Evolutionary conservation across 1,139 yeast species (phyloP).

Genomic region (Hansenula sp.): DNA sequence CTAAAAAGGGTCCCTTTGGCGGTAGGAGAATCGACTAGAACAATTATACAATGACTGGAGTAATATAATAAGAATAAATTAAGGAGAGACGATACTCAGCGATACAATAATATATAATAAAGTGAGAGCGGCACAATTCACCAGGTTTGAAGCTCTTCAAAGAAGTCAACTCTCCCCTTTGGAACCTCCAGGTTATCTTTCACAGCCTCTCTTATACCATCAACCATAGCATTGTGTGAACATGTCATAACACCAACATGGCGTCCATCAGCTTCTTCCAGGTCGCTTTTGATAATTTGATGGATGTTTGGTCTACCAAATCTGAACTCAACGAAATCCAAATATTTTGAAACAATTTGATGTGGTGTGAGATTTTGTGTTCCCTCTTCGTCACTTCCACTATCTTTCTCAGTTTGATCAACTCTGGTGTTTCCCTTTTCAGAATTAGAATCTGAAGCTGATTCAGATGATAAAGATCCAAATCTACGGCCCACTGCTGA

Average conservation of each 20-base stretch:
- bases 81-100: no score
- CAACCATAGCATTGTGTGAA: conserved; percentile 49
- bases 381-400: background rate
- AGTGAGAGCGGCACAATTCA: no score
- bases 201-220: conserved; percentile 34
- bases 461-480: no score
- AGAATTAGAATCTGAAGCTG: no score
- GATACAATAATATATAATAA: no score
- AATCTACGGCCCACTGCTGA: background rate
- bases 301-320: conserved; percentile 33
- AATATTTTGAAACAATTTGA: no score
- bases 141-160: conserved; percentile 40
- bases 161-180: conserved; percentile 39
- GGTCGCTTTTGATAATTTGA: conserved; percentile 22
- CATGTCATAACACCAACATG: conserved; percentile 40
- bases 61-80: no score
- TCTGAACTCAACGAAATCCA: background rate
- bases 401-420: background rate
- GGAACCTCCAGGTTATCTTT: conserved; percentile 26
- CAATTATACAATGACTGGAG: no score
- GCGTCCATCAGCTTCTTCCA: conserved; percentile 18
- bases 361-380: no score
- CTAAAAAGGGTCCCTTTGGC: conserved; percentile 44
- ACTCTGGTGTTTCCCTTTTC: background rate
- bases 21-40: no score